Conservation (phyloP, 352 stramenopile genomes). For the Phytophthora pinifolia region DNA sequence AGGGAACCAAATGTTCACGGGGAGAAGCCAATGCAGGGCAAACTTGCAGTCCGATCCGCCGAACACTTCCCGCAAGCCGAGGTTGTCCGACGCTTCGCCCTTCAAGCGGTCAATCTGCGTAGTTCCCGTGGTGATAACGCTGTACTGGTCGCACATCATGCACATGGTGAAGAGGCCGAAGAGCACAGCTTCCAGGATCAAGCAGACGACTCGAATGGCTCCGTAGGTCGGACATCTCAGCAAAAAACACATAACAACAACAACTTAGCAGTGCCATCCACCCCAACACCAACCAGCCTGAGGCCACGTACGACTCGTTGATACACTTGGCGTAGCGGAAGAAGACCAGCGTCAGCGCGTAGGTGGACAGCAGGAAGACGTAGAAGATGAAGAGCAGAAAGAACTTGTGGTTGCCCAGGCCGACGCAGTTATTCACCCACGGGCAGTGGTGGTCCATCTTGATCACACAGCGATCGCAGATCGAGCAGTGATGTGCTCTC, state of each 20-base stretch:
- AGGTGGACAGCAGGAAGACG: slow-evolving; percentile 94
- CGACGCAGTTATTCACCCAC: slow-evolving; percentile 99
- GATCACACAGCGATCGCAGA: slow-evolving; percentile 95
- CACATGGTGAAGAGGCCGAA: slow-evolving; percentile 99
- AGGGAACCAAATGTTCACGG: slow-evolving; percentile 88
- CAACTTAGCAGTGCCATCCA: neutral
- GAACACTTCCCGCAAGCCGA: slow-evolving; percentile 86
- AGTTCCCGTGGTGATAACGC: slow-evolving; percentile 94
- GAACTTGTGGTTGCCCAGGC: slow-evolving; percentile 99
- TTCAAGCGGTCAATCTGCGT: slow-evolving; percentile 98
- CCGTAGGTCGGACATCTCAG: slow-evolving; percentile 69
- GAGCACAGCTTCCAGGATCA: slow-evolving; percentile 90
- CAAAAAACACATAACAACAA: slow-evolving; percentile 5
- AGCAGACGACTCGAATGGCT: slow-evolving; percentile 77
- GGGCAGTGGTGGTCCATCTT: slow-evolving; percentile 99
- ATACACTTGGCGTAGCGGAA: slow-evolving; percentile 89
- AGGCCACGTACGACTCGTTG: slow-evolving; percentile 66
- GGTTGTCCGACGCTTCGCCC: slow-evolving; percentile 72
- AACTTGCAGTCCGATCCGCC: slow-evolving; percentile 61
- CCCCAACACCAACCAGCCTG: neutral
- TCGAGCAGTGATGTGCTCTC: slow-evolving; percentile 96
- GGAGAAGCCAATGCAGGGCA: slow-evolving; percentile 75
- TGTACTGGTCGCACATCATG: slow-evolving; percentile 99
- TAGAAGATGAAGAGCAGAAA: slow-evolving; percentile 91
- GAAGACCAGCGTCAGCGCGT: slow-evolving; percentile 93